Base-by-base conservation (phyloP, 2,329 filamentous ascomycete species). In the Monilinia aucupariae region DNA sequence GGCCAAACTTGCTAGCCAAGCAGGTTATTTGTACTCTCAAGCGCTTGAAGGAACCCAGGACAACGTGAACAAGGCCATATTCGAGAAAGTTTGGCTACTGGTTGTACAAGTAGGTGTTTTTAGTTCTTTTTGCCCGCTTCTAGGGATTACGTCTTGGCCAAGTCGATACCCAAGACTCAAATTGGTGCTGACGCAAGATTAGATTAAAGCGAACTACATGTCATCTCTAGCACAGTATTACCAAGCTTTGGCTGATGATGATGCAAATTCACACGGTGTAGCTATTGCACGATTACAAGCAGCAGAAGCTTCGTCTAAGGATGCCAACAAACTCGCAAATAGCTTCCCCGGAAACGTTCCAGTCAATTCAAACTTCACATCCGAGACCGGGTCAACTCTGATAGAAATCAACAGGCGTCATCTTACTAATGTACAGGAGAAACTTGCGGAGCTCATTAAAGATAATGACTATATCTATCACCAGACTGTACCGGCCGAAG, bases 401-500 rank as follows among this genome's bases (percentile, higher is more conserved):
- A 79, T 85, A n/a, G 92, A 96, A 41, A 83, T 96, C 67, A 87
- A 91, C 20, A 96, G 91, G 74, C 85, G 92, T 65, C 93, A 97
- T 70, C 77, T 90, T 34, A 81, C 89, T 0, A 88, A 85, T 39
- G 88, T 96, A 3, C 89, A 96, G 73, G 89, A 93, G 66, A 92
- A 90, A 74, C 79, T 96, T 27, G 80, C 80, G 22, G 87, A 90
- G 65, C 82, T 92, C 56, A 81, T 83, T 69, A 96, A 96, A 72
- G 94, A 99, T 75, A 99, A 99, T 69, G 94, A 99, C 74, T 97
- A 94, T 75, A 96, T 99, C 74, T 99, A 99, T 73, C 94, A 99
- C 74, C 91, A 97, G 70, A 87, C 86, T 1, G 88, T 99, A 1
- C 93, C 94, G 0, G 87, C 88, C 12, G 92, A 97, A 75, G 90